These are phyloP conservation scores for Cyclostephanos invisitatus DNA, from an alignment of 108 stramenopile genomes.

Conservation along the genomic window DNA sequence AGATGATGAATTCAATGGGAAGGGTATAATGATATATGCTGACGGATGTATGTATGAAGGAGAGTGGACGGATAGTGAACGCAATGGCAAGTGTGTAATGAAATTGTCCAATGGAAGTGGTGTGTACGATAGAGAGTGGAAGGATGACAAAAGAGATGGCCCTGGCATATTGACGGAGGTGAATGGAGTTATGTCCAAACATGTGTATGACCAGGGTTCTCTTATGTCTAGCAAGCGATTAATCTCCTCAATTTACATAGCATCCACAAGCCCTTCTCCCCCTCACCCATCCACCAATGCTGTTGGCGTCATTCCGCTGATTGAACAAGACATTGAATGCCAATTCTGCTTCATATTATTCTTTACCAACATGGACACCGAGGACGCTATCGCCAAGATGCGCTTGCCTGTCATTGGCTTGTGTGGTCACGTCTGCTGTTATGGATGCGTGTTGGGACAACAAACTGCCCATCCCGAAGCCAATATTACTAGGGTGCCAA, in stretches of 20 bases:
- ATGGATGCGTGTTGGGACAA: not conserved
- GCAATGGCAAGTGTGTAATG: too few species aligned
- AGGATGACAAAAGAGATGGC: too few species aligned
- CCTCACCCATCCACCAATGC: not conserved
- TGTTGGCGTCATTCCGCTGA: not conserved
- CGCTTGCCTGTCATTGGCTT: not conserved
- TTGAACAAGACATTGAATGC: not conserved
- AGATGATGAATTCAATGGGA: too few species aligned
- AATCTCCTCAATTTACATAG: not conserved
- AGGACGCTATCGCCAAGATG: not conserved
- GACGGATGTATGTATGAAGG: too few species aligned
- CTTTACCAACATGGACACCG: not conserved
- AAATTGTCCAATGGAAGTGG: too few species aligned
- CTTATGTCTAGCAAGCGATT: not conserved
- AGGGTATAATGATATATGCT: too few species aligned
- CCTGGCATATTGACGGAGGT: not conserved
- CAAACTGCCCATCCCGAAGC: not conserved
- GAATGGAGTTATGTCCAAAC: not conserved
- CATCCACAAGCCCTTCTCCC: not conserved
- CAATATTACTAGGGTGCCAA: not conserved
- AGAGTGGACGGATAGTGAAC: too few species aligned
- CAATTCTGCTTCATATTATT: not conserved
- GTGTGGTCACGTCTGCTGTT: not conserved
- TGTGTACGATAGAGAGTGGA: too few species aligned
- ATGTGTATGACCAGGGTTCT: too few species aligned